phyloP scores from a whole-genome alignment of 257 asterid genomes.

The Anisodus acutangulus region DNA sequence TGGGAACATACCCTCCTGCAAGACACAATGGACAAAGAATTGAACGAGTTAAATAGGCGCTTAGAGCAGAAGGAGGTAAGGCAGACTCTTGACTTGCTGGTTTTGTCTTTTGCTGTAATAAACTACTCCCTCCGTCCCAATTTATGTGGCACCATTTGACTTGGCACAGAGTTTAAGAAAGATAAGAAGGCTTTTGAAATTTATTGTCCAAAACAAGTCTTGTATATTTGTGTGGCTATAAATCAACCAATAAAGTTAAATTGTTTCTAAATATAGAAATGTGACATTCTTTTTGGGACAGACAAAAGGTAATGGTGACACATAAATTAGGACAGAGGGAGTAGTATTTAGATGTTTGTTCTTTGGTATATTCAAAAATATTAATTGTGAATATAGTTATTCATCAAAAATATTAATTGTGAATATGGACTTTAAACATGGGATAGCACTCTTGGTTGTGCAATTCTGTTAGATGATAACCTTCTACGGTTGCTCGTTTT shows the following conservation, averaged over 20 bases:
- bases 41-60: constrained; percentile 77
- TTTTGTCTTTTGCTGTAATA: not conserved
- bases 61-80: constrained; percentile 84
- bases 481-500: not conserved
- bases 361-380: not conserved
- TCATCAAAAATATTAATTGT: not conserved
- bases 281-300: no score
- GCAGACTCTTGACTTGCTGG: not conserved
- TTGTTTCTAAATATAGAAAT: no score
- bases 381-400: not conserved
- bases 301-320: no score
- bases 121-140: not conserved
- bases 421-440: constrained; percentile 19
- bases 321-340: no score
- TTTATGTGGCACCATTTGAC: no score
- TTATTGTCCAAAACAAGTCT: no score
- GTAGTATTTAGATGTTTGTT: not conserved
- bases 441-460: not conserved
- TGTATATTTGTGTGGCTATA: no score
- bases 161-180: no score
- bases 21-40: constrained; percentile 91
- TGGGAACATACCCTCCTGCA: constrained; percentile 95
- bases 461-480: not conserved
- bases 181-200: no score
- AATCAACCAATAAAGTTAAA: no score